Evolutionary conservation across 495 filamentous ascomycete species (phyloP).

Genomic region (Paragyromitra xinjiangensis): DNA sequence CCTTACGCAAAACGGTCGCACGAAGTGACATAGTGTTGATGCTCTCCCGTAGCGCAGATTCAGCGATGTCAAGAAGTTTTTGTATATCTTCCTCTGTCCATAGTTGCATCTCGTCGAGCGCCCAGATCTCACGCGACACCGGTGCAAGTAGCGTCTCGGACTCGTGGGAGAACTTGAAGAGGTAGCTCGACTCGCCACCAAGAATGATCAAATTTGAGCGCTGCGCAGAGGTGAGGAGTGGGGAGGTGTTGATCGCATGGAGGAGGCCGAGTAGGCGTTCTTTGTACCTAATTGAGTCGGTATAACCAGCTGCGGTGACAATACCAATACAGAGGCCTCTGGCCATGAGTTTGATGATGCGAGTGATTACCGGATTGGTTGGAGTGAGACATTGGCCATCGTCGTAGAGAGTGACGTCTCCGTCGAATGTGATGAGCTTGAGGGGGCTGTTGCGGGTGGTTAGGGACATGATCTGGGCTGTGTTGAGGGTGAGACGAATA

Average conservation of each 20-base stretch:
- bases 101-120: slow-evolving; percentile 83
- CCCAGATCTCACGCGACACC: slow-evolving; percentile 77
- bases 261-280: slow-evolving; percentile 83
- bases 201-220: slow-evolving; percentile 84
- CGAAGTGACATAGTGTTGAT: slow-evolving; percentile 77
- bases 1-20: slow-evolving; percentile 83
- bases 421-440: slow-evolving; percentile 92
- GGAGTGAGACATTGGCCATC: slow-evolving; percentile 81
- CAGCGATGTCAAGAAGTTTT: slow-evolving; percentile 83
- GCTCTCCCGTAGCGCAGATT: slow-evolving; percentile 81
- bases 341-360: slow-evolving; percentile 73
- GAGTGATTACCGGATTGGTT: slow-evolving; percentile 78
- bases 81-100: slow-evolving; percentile 84
- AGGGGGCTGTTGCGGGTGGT: slow-evolving; percentile 71
- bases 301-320: slow-evolving; percentile 96
- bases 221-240: slow-evolving; percentile 67
- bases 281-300: slow-evolving; percentile 83
- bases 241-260: slow-evolving; percentile 75
- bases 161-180: slow-evolving; percentile 67
- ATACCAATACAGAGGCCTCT: slow-evolving; percentile 75
- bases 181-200: slow-evolving; percentile 67
- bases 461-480: slow-evolving; percentile 89
- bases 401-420: slow-evolving; percentile 96
- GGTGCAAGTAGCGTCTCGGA: slow-evolving; percentile 64
- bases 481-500: slow-evolving; percentile 89